phyloP scores from a whole-genome alignment of 1,139 yeast genomes.

The Suhomyces taliae region DNA sequence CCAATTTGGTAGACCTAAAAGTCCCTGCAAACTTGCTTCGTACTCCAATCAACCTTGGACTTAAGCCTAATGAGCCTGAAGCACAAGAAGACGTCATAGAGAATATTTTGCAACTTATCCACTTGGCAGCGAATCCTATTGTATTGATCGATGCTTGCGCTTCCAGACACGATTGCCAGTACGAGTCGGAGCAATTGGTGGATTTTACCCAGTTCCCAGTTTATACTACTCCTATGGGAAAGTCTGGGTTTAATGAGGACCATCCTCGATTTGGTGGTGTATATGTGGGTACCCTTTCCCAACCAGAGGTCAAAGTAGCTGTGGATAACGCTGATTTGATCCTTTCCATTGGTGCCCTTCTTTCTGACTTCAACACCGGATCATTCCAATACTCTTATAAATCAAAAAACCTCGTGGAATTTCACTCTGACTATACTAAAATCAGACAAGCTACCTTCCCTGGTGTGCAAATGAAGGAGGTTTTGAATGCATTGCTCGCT shows the following conservation, averaged over 20 bases:
- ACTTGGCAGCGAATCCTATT: constrained; percentile 31
- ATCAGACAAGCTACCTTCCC: constrained; percentile 36
- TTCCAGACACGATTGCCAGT: constrained; percentile 32
- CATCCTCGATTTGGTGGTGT: constrained; percentile 21
- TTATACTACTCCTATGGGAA: constrained; percentile 23
- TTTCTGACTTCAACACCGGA: constrained; percentile 43
- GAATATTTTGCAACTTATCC: constrained; percentile 27
- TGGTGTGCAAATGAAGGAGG: constrained; percentile 38
- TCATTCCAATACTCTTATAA: constrained; percentile 39
- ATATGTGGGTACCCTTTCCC: constrained; percentile 22
- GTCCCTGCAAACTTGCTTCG: constrained; percentile 32
- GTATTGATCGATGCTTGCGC: constrained; percentile 41
- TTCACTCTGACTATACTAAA: constrained; percentile 42
- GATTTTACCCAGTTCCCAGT: constrained; percentile 30
- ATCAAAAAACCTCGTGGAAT: constrained; percentile 39
- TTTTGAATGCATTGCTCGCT: constrained; percentile 17
- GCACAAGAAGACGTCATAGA: constrained; percentile 36
- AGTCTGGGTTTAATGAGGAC: constrained; percentile 20
- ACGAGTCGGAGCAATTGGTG: constrained; percentile 32
- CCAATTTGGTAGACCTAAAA: constrained; percentile 37
- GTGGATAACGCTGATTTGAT: constrained; percentile 22
- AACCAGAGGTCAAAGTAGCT: constrained; percentile 18
- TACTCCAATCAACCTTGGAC: constrained; percentile 31
- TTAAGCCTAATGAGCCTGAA: constrained; percentile 29
- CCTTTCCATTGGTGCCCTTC: constrained; percentile 29